Evolutionary conservation across 2,329 filamentous ascomycete species (phyloP).

Genomic region (Cordyceps pruinosa): DNA sequence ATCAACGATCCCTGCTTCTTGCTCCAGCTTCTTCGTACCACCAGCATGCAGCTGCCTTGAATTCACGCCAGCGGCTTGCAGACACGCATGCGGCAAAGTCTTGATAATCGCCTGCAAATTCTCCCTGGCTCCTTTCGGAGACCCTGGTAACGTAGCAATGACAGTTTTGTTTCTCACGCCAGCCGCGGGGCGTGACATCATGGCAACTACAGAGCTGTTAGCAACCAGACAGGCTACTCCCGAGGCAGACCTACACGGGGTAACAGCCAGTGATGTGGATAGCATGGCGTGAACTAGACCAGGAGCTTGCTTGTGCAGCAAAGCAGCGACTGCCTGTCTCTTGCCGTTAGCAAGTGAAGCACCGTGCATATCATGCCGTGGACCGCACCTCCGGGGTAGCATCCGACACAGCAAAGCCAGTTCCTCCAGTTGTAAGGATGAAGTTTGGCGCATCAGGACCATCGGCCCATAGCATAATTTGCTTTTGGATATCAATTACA

Average conservation of each 20-base stretch:
- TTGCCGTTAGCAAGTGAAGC: background rate
- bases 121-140: constrained; percentile 89
- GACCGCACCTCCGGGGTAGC: constrained; percentile 71
- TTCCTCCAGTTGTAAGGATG: constrained; percentile 84
- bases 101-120: constrained; percentile 85
- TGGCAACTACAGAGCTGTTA: constrained; percentile 60
- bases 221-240: constrained; percentile 9
- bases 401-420: constrained; percentile 82
- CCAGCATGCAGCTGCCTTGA: constrained; percentile 74
- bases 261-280: constrained; percentile 72
- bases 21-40: constrained; percentile 75
- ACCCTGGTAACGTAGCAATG: constrained; percentile 85
- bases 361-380: background rate
- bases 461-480: constrained; percentile 69
- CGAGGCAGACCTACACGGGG: constrained; percentile 65
- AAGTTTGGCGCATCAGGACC: constrained; percentile 58
- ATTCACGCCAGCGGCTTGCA: constrained; percentile 76
- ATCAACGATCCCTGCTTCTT: constrained; percentile 61
- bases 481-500: constrained; percentile 64
- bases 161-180: constrained; percentile 76
- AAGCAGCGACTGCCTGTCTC: constrained; percentile 61
- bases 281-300: constrained; percentile 96
- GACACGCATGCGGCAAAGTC: constrained; percentile 89
- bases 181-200: constrained; percentile 92
- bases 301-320: constrained; percentile 79